Percentiles rank a stretch among this genome's conserved stretches.
phyloP scores from a whole-genome alignment of 306 rosid genomes.

The Cucumis melo region DNA sequence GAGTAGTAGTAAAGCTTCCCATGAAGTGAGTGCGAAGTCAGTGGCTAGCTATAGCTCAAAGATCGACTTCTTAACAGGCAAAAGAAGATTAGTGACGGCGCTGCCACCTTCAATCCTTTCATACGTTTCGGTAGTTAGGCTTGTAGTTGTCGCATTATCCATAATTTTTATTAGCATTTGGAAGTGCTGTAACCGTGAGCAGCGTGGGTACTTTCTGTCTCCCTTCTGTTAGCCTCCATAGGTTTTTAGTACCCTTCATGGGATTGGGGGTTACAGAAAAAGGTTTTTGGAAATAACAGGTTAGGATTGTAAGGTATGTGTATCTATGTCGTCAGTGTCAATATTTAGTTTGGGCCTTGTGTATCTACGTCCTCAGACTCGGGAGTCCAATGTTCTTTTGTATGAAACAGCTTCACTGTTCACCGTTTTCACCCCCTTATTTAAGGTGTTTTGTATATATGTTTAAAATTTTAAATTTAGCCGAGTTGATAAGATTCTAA shows the following conservation, averaged over 20 bases:
- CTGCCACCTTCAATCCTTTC: constrained; percentile 20
- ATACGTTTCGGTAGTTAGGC: constrained; percentile 24
- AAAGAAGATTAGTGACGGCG: constrained; percentile 19
- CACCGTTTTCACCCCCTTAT: neutral
- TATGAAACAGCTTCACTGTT: neutral
- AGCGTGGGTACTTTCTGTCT: neutral
- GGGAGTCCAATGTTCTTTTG: neutral
- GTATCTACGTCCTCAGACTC: neutral
- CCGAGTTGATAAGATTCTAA: neutral
- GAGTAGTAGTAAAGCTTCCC: constrained; percentile 15
- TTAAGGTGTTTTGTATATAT: neutral
- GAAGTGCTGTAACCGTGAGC: constrained; percentile 27
- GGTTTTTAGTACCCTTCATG: neutral
- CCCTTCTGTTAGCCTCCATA: constrained; percentile 14
- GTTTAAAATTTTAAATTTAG: neutral
- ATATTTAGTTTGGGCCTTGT: constrained; percentile 1
- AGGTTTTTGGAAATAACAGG: neutral
- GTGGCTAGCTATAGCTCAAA: neutral
- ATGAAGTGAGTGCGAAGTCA: constrained; percentile 9
- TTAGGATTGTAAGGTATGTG: neutral
- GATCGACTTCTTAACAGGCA: constrained; percentile 12
- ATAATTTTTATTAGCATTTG: constrained; percentile 32
- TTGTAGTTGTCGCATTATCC: constrained; percentile 28
- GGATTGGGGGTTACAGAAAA: neutral
- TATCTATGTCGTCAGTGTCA: neutral